Evolutionary conservation across 2,329 filamentous ascomycete species (phyloP).

Genomic region (Tolypocladium sp.): DNA sequence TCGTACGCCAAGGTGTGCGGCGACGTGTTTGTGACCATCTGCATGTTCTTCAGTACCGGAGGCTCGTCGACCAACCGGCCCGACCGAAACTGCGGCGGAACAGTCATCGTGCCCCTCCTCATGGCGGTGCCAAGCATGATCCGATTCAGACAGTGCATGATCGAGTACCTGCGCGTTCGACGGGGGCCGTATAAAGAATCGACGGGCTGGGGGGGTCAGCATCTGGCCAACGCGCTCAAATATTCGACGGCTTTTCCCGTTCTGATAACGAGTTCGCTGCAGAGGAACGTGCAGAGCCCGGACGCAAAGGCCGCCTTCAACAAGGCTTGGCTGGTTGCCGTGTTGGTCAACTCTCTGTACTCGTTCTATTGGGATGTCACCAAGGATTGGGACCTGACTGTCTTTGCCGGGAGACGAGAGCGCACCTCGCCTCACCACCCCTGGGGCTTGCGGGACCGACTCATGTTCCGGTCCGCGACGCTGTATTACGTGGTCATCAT

Average conservation of each 20-base stretch:
- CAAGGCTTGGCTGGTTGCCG: conserved; percentile 59
- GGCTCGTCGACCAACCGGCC: conserved; percentile 71
- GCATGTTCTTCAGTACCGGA: conserved; percentile 74
- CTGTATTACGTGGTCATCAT: conserved; percentile 77
- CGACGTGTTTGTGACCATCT: conserved; percentile 79
- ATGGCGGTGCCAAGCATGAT: conserved; percentile 78
- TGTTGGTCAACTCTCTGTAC: conserved; percentile 78
- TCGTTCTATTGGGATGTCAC: conserved; percentile 98
- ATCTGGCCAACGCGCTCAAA: conserved; percentile 89
- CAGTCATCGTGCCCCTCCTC: conserved; percentile 71
- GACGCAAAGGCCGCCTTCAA: conserved; percentile 34
- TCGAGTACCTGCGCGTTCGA: conserved; percentile 69
- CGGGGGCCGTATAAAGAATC: conserved; percentile 45
- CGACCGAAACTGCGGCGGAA: conserved; percentile 72
- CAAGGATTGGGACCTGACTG: conserved; percentile 90
- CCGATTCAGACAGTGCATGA: conserved; percentile 84
- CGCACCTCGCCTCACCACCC: conserved; percentile 57
- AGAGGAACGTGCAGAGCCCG: conserved; percentile 47
- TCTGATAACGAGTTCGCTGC: conserved; percentile 68
- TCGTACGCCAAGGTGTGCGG: conserved; percentile 89
- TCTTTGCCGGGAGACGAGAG: conserved; percentile 55
- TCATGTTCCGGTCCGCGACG: conserved; percentile 61
- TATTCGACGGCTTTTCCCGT: conserved; percentile 94
- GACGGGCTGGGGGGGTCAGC: conserved; percentile 70
- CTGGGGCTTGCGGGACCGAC: conserved; percentile 66